Evolutionary conservation across 805 yeast genomes (phyloP).

Genomic region (Candida ortonii): DNA sequence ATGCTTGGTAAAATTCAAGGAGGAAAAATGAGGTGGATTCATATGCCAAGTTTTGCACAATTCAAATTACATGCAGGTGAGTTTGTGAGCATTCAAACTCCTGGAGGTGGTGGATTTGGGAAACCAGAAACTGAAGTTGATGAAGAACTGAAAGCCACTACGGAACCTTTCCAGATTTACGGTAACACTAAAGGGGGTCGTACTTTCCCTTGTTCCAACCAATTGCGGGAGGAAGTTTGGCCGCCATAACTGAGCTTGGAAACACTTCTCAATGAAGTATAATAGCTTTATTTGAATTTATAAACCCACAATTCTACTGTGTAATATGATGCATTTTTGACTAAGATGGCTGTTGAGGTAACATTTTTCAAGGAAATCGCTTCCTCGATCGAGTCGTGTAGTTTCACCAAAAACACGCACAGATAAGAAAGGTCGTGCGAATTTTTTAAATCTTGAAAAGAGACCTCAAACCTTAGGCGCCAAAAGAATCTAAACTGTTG

Average conservation of each 20-base stretch:
- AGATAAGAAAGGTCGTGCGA: too few species aligned
- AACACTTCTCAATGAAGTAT: constrained; percentile 16
- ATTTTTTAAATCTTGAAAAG: too few species aligned
- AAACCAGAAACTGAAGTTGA: too few species aligned
- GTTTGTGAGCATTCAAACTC: constrained; percentile 37
- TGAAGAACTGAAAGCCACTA: constrained; percentile 6
- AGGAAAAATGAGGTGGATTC: constrained; percentile 31
- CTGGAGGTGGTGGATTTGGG: constrained; percentile 49
- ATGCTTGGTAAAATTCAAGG: constrained; percentile 33
- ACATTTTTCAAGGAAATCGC: too few species aligned
- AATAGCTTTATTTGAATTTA: background rate
- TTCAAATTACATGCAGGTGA: constrained; percentile 38
- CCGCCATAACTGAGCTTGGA: constrained; percentile 16
- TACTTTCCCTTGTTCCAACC: constrained; percentile 15
- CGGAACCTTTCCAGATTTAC: constrained; percentile 33
- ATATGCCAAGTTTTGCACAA: constrained; percentile 38
- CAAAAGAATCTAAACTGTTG: too few species aligned
- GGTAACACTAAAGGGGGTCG: constrained; percentile 10
- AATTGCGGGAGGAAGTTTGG: constrained; percentile 23
- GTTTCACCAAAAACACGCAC: too few species aligned
- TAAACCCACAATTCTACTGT: background rate
- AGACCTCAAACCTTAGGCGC: too few species aligned
- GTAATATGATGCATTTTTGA: too few species aligned
- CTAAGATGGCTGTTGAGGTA: too few species aligned
- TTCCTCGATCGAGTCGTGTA: too few species aligned